Evolutionary conservation across 2,329 filamentous ascomycete genomes (phyloP).

Genomic region (Ophioceras dolichostomum): DNA sequence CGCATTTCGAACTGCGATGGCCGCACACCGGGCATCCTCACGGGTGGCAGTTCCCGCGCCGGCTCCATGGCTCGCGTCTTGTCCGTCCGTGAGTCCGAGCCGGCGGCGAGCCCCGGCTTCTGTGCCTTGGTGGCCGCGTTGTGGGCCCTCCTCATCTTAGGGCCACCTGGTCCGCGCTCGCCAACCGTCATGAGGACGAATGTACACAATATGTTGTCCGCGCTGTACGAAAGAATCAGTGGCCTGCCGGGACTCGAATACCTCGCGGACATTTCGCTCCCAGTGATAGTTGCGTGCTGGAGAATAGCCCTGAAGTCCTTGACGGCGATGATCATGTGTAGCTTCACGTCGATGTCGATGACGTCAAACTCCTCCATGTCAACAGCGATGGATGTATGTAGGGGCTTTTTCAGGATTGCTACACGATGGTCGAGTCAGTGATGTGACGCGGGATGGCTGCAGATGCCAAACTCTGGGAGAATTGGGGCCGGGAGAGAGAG

Average conservation of each 20-base stretch:
- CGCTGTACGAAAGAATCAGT: conserved; percentile 59
- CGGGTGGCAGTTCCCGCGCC: not conserved
- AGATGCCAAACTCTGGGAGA: no score
- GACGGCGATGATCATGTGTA: conserved; percentile 71
- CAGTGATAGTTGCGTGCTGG: conserved; percentile 58
- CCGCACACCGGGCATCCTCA: conserved; percentile 13
- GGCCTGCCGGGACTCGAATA: conserved; percentile 63
- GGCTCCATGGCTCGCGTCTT: conserved; percentile 9
- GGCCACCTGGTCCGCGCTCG: conserved; percentile 36
- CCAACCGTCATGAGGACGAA: conserved; percentile 77
- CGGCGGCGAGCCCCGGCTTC: conserved; percentile 36
- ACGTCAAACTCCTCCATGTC: conserved; percentile 67
- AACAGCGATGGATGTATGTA: conserved; percentile 68
- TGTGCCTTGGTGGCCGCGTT: conserved; percentile 24
- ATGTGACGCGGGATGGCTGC: no score
- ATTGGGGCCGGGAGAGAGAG: no score
- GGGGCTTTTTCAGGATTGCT: conserved; percentile 69
- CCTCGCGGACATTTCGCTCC: conserved; percentile 51
- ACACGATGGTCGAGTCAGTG: no score
- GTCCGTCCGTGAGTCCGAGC: conserved; percentile 23
- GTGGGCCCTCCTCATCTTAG: conserved; percentile 23
- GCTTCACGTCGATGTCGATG: conserved; percentile 59
- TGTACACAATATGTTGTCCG: conserved; percentile 57
- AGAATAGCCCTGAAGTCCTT: conserved; percentile 75
- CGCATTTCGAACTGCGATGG: conserved; percentile 19